Evolutionary conservation across 1,139 yeast species (phyloP).

Genomic region (Geotrichum restrictum): DNA sequence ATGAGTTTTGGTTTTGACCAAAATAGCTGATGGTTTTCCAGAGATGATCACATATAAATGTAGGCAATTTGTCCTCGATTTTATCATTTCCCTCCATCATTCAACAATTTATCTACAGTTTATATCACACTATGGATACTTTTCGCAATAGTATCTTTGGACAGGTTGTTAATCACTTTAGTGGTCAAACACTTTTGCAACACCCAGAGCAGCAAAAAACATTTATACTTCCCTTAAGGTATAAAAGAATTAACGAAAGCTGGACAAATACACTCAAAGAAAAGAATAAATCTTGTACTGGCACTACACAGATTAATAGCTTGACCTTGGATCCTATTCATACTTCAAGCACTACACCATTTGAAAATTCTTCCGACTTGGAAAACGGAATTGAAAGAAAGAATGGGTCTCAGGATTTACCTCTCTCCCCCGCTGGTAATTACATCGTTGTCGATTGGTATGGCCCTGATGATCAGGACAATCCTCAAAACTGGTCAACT

Average conservation of each 20-base stretch:
- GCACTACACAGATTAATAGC: slow-evolving; percentile 15
- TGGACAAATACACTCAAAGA: neutral
- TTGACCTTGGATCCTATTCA: too few relatives aligned
- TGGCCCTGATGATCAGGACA: slow-evolving; percentile 52
- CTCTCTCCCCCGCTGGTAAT: slow-evolving; percentile 8
- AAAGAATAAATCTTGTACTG: neutral
- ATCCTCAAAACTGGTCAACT: slow-evolving; percentile 56
- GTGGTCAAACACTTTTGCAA: slow-evolving; percentile 20
- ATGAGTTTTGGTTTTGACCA: too few relatives aligned
- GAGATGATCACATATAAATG: too few relatives aligned
- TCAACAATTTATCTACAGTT: too few relatives aligned
- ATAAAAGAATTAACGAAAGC: slow-evolving; percentile 2
- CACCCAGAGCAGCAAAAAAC: slow-evolving; percentile 24
- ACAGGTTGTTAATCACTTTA: slow-evolving; percentile 19
- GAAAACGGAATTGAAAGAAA: neutral
- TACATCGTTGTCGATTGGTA: slow-evolving; percentile 42
- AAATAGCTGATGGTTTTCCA: too few relatives aligned
- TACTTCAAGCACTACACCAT: neutral
- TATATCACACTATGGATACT: slow-evolving; percentile 9
- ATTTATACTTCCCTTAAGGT: slow-evolving; percentile 25
- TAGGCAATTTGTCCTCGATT: too few relatives aligned
- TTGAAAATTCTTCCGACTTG: neutral
- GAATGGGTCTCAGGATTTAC: neutral
- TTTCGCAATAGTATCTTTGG: slow-evolving; percentile 23
- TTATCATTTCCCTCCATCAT: too few relatives aligned